phyloP scores from a whole-genome alignment of 164 flowering plant species.

The Vitis labrusca region DNA sequence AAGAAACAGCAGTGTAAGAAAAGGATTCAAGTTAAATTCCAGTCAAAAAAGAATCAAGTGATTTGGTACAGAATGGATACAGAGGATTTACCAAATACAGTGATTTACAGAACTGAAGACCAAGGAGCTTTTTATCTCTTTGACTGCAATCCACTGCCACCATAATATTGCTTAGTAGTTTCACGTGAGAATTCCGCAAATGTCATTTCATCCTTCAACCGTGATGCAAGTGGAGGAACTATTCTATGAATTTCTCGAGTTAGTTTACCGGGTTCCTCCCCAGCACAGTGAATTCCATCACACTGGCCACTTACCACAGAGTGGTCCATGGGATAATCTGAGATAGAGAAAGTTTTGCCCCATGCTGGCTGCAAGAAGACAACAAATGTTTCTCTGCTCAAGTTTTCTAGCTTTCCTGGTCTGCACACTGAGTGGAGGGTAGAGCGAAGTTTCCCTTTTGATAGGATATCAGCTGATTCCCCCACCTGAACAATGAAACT shows the following conservation, averaged over 20 bases:
- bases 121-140: slow-evolving; percentile 27
- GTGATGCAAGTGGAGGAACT: slow-evolving; percentile 68
- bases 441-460: slow-evolving; percentile 80
- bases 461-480: slow-evolving; percentile 86
- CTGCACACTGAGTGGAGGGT: slow-evolving; percentile 85
- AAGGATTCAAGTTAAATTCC: no score
- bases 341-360: slow-evolving; percentile 58
- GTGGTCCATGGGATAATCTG: slow-evolving; percentile 32
- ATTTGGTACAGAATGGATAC: neutral
- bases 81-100: neutral
- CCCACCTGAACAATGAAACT: slow-evolving; percentile 90
- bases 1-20: no score
- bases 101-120: neutral
- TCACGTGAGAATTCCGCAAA: slow-evolving; percentile 86
- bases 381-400: slow-evolving; percentile 88
- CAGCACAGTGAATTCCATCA: slow-evolving; percentile 9
- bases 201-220: slow-evolving; percentile 88
- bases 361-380: slow-evolving; percentile 93
- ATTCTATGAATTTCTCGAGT: slow-evolving; percentile 42
- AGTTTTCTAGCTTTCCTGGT: slow-evolving; percentile 36
- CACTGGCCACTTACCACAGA: slow-evolving; percentile 3
- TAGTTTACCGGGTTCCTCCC: slow-evolving; percentile 16
- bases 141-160: slow-evolving; percentile 84
- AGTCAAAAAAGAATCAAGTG: no score
- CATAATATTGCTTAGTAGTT: slow-evolving; percentile 86